Conservation (phyloP, 1,284 basidiomycete genomes). For the Rhodotorula sp. region DNA sequence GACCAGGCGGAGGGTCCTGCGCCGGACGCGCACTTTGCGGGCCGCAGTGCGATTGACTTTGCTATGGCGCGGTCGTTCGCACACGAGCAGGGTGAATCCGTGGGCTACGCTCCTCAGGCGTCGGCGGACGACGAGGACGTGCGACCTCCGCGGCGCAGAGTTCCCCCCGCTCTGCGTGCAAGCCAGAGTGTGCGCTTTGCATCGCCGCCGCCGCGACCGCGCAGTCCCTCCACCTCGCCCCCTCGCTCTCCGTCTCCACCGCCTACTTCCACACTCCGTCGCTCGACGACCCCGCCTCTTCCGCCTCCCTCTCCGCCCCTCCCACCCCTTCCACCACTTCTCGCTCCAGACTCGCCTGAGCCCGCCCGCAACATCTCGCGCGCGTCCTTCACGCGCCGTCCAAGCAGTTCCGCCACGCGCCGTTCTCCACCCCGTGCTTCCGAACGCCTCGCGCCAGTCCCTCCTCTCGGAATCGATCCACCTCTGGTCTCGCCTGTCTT, state of each 20-base stretch:
- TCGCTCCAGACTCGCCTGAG: slow-evolving; percentile 25
- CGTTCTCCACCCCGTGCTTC: neutral
- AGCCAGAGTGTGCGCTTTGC: slow-evolving; percentile 13
- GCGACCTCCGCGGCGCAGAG: neutral
- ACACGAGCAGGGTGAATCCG: neutral
- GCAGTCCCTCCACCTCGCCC: neutral
- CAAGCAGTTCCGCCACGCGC: neutral
- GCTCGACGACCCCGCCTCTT: neutral
- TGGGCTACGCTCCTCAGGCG: neutral
- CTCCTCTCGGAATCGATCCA: neutral
- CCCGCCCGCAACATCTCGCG: neutral
- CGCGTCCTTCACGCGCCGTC: no score
- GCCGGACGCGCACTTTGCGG: neutral
- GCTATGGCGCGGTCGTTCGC: slow-evolving; percentile 29
- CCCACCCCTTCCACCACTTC: slow-evolving; percentile 17
- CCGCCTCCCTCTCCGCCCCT: slow-evolving; percentile 8
- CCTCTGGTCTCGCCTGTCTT: neutral
- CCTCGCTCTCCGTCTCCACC: slow-evolving; percentile 8
- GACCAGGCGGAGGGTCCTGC: neutral
- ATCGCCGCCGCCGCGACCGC: neutral
- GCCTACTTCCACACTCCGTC: neutral
- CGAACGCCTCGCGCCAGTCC: neutral
- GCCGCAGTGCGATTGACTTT: slow-evolving; percentile 34
- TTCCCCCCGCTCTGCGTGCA: neutral
- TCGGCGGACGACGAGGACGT: neutral